phyloP scores from a whole-genome alignment of 371 early-diverging fungal genomes.

The Mortierella sp. region DNA sequence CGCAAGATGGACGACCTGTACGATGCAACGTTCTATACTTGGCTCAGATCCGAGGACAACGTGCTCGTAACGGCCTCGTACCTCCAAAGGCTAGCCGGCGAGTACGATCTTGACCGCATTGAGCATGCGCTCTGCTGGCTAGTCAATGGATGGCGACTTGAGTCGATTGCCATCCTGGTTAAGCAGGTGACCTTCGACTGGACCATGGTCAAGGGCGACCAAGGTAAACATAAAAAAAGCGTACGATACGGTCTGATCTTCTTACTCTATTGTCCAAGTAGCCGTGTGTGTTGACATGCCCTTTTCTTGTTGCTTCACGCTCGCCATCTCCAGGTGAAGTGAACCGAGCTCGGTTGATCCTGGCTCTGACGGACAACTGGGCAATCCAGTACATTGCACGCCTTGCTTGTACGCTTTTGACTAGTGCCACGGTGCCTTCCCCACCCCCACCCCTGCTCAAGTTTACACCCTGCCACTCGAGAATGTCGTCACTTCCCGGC shows the following conservation, averaged over 20 bases:
- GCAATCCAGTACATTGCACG: constrained; percentile 70
- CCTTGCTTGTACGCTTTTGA: constrained; percentile 44
- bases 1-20: constrained; percentile 78
- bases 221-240: too few species aligned
- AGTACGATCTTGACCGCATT: constrained; percentile 75
- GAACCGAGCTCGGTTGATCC: constrained; percentile 64
- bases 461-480: constrained; percentile 44
- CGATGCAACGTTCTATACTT: constrained; percentile 78
- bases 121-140: constrained; percentile 79
- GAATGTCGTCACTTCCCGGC: constrained; percentile 25
- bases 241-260: too few species aligned
- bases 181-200: constrained; percentile 77
- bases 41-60: constrained; percentile 80
- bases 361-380: constrained; percentile 69
- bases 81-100: constrained; percentile 78
- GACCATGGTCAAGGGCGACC: constrained; percentile 62
- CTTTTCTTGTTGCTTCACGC: neutral
- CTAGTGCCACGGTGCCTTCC: constrained; percentile 33
- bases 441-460: constrained; percentile 57
- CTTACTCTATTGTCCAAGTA: neutral
- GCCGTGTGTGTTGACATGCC: neutral
- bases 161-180: constrained; percentile 70
- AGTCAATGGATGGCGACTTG: constrained; percentile 75
- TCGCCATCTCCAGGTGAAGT: constrained; percentile 56
- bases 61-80: constrained; percentile 76